Percentiles rank a stretch among this genome's conserved stretches.
Conservation (phyloP, 306 rosid species). For the Leucaena leucocephala region DNA sequence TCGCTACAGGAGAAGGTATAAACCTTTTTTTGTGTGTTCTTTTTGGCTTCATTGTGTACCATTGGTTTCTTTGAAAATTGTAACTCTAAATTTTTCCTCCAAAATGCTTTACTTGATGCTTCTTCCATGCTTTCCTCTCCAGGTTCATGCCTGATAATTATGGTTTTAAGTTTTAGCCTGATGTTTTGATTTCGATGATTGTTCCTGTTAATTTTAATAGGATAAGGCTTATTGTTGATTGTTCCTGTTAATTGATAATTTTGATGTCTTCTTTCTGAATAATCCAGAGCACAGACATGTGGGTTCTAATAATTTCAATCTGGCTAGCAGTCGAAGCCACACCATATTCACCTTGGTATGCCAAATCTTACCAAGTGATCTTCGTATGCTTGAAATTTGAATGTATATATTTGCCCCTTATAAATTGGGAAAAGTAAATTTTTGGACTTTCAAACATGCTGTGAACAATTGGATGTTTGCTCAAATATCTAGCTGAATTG, state of each 20-base stretch:
- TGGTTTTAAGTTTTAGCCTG: conserved; percentile 17
- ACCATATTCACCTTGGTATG: conserved; percentile 87
- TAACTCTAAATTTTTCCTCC: conserved; percentile 13
- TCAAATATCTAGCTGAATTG: conserved; percentile 6
- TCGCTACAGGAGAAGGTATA: conserved; percentile 89
- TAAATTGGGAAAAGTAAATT: background rate
- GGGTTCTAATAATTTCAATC: conserved; percentile 90
- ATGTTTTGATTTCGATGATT: conserved; percentile 23
- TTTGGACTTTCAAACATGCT: conserved; percentile 5
- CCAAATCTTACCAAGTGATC: conserved; percentile 20
- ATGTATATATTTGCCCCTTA: conserved; percentile 8
- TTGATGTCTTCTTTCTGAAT: conserved; percentile 37
- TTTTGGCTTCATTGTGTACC: conserved; percentile 29
- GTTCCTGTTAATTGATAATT: conserved; percentile 25
- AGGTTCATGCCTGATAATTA: conserved; percentile 21
- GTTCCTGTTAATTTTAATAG: conserved; percentile 27
- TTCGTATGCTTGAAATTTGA: conserved; percentile 31
- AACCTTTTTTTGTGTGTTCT: conserved; percentile 4
- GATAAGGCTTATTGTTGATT: too few relatives aligned
- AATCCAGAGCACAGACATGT: conserved; percentile 88
- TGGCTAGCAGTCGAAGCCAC: conserved; percentile 92
- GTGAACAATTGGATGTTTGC: conserved; percentile 24
- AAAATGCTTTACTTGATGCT: conserved; percentile 15
- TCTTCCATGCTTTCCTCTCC: conserved; percentile 11
- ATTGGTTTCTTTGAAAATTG: conserved; percentile 19